Percentiles rank a stretch among this genome's conserved stretches.
These are phyloP conservation scores for Raphanus hybrid DNA, from an alignment of 441 rosid genomes.

Conservation along the genomic window DNA sequence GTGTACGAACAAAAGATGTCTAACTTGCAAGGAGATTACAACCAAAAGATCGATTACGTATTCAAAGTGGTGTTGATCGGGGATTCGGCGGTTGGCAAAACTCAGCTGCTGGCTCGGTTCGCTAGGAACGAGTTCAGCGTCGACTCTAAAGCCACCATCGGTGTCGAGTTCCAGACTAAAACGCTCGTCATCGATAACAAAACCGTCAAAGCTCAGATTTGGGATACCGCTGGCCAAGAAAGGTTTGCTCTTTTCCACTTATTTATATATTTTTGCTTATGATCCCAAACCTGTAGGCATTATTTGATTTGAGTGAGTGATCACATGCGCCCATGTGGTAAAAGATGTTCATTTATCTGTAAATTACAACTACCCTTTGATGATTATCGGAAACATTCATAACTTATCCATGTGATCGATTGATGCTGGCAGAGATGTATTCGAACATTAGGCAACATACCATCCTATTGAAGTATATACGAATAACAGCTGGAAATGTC, in stretches of 20 bases:
- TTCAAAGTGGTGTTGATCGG: constrained; percentile 67
- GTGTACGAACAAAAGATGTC: constrained; percentile 42
- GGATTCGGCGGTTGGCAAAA: constrained; percentile 64
- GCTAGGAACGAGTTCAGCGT: constrained; percentile 65
- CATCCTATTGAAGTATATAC: not conserved
- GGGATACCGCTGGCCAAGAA: constrained; percentile 73
- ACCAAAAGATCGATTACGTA: constrained; percentile 81
- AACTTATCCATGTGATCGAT: not conserved
- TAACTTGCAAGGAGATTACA: constrained; percentile 70
- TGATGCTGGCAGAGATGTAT: too few relatives aligned
- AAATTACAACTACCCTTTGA: not conserved
- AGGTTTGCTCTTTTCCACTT: constrained; percentile 49
- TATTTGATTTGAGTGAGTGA: not conserved
- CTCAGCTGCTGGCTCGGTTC: constrained; percentile 63
- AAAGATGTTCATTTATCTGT: not conserved
- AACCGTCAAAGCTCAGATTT: constrained; percentile 66
- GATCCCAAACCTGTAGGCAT: not conserved
- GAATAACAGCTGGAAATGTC: too few relatives aligned
- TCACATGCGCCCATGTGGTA: not conserved
- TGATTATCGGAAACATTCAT: not conserved
- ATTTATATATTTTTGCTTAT: not conserved
- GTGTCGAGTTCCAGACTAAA: constrained; percentile 68
- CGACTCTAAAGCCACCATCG: constrained; percentile 67
- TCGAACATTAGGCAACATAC: not conserved
- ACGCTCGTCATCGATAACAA: constrained; percentile 61